phyloP scores from a whole-genome alignment of 2,329 filamentous ascomycete species.

The Xylaria sp. region DNA sequence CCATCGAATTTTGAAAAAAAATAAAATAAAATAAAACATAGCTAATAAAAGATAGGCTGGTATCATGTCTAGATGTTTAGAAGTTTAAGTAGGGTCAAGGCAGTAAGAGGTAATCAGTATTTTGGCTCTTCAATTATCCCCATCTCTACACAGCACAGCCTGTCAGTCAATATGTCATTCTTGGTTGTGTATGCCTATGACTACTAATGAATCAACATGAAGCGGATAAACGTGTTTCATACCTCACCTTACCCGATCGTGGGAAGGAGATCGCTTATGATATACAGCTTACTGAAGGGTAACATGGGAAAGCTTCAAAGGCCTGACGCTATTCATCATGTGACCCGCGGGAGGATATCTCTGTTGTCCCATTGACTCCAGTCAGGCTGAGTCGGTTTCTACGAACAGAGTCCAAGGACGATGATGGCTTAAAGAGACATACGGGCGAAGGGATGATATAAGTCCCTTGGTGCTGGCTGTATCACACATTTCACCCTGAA shows the following conservation, averaged over 20 bases:
- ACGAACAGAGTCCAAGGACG: background rate
- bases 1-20: too few species aligned
- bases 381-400: background rate
- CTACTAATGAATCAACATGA: background rate
- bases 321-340: background rate
- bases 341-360: background rate
- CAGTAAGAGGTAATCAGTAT: background rate
- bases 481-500: slow-evolving; percentile 1
- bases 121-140: background rate
- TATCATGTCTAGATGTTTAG: too few species aligned
- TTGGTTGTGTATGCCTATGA: background rate
- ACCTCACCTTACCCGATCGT: too few species aligned
- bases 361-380: background rate
- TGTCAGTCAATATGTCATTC: background rate
- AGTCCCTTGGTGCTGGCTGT: background rate
- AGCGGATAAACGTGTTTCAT: background rate
- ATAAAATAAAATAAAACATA: background rate
- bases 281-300: background rate
- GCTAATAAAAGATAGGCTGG: background rate
- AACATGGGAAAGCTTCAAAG: background rate
- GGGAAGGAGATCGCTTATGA: background rate
- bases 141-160: background rate
- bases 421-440: background rate
- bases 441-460: background rate
- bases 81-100: background rate